A percentile compares a stretch with the other conserved stretches of the same genome.
Evolutionary conservation across 495 filamentous ascomycete genomes (phyloP).

Genomic region (Penicillium pulvis): DNA sequence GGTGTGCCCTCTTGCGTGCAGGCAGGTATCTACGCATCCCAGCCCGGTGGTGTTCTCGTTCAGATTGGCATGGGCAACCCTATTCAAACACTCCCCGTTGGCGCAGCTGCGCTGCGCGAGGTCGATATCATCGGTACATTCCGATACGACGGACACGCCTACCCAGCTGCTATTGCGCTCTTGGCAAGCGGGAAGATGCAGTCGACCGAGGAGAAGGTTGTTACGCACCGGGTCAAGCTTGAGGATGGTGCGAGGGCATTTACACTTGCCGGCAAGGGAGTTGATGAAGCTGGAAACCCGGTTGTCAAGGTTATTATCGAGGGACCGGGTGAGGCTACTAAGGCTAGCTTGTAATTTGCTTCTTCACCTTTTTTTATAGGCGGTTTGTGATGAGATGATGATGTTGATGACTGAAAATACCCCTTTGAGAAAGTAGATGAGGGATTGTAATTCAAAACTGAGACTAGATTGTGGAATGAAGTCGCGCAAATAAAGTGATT

Average conservation of each 20-base stretch:
- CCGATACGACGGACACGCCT: constrained; percentile 79
- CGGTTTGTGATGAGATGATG: constrained; percentile 20
- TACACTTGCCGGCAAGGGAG: constrained; percentile 74
- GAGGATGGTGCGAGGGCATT: constrained; percentile 71
- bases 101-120: constrained; percentile 81
- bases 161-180: constrained; percentile 76
- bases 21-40: constrained; percentile 79
- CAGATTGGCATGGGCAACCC: constrained; percentile 96
- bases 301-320: constrained; percentile 87
- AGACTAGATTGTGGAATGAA: background rate
- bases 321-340: constrained; percentile 19
- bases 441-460: background rate
- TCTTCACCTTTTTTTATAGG: background rate
- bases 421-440: constrained; percentile 21
- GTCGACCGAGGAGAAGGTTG: constrained; percentile 56
- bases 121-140: constrained; percentile 94
- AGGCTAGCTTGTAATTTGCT: constrained; percentile 8
- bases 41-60: constrained; percentile 77
- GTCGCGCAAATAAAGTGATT: too few relatives aligned
- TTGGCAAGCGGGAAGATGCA: constrained; percentile 62
- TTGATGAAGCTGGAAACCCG: constrained; percentile 74
- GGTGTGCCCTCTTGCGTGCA: constrained; percentile 87
- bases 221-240: constrained; percentile 77
- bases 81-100: constrained; percentile 82
- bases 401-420: constrained; percentile 28